Conservation (phyloP, 2,329 filamentous ascomycete species). For the Claviceps capensis region DNA sequence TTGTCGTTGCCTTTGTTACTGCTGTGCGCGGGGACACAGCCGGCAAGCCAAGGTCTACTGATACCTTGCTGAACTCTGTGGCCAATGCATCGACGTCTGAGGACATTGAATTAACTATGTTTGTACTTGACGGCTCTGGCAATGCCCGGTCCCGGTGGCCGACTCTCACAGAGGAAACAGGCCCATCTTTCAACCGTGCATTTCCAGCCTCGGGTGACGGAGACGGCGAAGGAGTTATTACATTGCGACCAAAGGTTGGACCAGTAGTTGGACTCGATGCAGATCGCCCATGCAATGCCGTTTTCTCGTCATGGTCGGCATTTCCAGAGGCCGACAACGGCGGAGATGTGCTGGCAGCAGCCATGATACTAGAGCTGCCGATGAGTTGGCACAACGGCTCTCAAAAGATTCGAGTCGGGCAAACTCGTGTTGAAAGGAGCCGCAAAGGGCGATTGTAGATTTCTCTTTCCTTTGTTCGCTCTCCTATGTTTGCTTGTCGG, state of each 20-base stretch:
- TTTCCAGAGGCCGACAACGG: conserved; percentile 17
- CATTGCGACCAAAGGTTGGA: conserved; percentile 18
- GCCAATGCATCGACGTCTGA: conserved; percentile 4
- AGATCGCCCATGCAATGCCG: conserved; percentile 5
- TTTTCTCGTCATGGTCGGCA: conserved; percentile 9
- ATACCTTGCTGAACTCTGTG: conserved; percentile 8
- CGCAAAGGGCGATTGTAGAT: not conserved
- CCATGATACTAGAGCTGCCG: conserved; percentile 17
- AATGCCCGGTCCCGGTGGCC: conserved; percentile 40
- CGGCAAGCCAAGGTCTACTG: conserved; percentile 9
- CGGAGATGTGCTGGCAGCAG: conserved; percentile 21
- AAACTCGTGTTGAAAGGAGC: not conserved
- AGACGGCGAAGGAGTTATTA: conserved; percentile 22
- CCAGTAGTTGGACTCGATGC: conserved; percentile 8
- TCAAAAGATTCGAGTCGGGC: not conserved
- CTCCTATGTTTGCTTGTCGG: not conserved
- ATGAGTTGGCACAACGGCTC: not conserved
- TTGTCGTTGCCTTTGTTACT: not conserved
- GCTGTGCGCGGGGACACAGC: conserved; percentile 4
- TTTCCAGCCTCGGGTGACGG: conserved; percentile 14
- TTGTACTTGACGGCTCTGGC: conserved; percentile 36
- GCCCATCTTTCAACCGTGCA: conserved; percentile 34
- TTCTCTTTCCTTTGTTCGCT: not conserved
- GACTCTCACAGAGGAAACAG: conserved; percentile 42
- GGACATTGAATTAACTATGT: conserved; percentile 19